A percentile compares a stretch with the other conserved stretches of the same genome.
phyloP scores from a whole-genome alignment of 805 yeast species.

The Wickerhamomyces ciferrii region DNA sequence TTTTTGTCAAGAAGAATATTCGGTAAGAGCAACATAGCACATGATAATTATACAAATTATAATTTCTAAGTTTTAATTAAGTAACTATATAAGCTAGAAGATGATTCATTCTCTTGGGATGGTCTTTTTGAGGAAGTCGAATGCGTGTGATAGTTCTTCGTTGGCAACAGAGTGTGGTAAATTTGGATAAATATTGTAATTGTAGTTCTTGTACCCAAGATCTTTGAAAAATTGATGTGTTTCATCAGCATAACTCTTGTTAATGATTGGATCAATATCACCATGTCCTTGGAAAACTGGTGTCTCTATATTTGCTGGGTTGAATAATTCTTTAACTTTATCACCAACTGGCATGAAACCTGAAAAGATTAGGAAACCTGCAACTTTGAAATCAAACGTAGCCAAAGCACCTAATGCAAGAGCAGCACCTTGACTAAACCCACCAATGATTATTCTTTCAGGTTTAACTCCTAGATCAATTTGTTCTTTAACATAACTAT shows the following conservation, averaged over 20 bases:
- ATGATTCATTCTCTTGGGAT: constrained; percentile 8
- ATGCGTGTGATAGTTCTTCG: constrained; percentile 57
- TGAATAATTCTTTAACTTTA: constrained; percentile 15
- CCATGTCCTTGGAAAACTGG: constrained; percentile 93
- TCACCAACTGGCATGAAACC: constrained; percentile 51
- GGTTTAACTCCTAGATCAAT: constrained; percentile 49
- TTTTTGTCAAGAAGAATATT: not conserved
- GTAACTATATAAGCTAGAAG: not conserved
- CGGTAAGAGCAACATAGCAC: not conserved
- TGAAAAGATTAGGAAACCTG: constrained; percentile 72
- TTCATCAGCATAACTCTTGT: constrained; percentile 29
- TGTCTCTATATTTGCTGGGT: constrained; percentile 48
- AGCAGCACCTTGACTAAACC: constrained; percentile 94
- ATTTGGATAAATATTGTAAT: constrained; percentile 53
- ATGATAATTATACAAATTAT: not conserved
- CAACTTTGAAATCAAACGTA: constrained; percentile 55
- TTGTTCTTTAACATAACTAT: constrained; percentile 42
- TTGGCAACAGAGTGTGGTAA: constrained; percentile 65
- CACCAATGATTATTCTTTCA: constrained; percentile 80
- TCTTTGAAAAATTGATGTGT: constrained; percentile 40
- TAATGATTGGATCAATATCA: constrained; percentile 62
- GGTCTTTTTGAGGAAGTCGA: constrained; percentile 35
- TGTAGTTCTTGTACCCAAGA: constrained; percentile 41
- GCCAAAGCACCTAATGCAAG: constrained; percentile 59
- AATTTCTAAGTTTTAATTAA: no score